Conservation (phyloP, 495 filamentous ascomycete species). For the Annulohypoxylon moriforme region DNA sequence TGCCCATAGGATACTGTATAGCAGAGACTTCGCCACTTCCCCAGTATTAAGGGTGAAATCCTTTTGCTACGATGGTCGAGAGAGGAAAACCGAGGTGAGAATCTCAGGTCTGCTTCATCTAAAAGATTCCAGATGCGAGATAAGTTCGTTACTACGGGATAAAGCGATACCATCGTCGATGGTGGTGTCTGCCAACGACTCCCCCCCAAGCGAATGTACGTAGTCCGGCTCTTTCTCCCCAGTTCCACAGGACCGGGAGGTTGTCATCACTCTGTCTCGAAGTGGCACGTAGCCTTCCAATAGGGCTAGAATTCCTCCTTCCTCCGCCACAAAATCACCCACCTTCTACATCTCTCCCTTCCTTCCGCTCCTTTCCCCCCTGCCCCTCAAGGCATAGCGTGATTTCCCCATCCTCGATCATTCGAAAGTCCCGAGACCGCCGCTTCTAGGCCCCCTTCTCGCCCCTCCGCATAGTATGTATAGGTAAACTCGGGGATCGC, state of each 20-base stretch:
- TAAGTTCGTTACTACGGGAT: background rate
- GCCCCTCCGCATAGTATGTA: background rate
- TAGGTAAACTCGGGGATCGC: background rate
- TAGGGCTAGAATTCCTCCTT: constrained; percentile 9
- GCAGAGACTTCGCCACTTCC: constrained; percentile 26
- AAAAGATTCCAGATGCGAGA: background rate
- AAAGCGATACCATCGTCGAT: constrained; percentile 4
- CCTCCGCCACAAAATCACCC: background rate
- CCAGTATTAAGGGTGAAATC: constrained; percentile 24
- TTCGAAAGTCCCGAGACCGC: background rate
- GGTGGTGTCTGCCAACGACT: too few species aligned
- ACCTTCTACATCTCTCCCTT: background rate
- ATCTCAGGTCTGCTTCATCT: background rate
- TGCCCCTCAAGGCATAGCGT: constrained; percentile 1
- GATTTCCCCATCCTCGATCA: background rate
- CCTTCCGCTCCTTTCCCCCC: background rate
- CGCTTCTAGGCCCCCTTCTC: background rate
- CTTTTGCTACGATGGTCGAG: constrained; percentile 3
- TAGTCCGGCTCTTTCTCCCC: constrained; percentile 5
- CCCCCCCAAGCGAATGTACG: background rate
- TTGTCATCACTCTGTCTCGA: background rate
- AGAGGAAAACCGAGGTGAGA: background rate
- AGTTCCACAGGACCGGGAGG: constrained; percentile 21
- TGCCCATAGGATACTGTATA: background rate
- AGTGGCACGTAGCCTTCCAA: constrained; percentile 6